These are phyloP conservation scores for Alternaria novae-zelandiae DNA, from an alignment of 2,329 filamentous ascomycete species.

Conservation along the genomic window DNA sequence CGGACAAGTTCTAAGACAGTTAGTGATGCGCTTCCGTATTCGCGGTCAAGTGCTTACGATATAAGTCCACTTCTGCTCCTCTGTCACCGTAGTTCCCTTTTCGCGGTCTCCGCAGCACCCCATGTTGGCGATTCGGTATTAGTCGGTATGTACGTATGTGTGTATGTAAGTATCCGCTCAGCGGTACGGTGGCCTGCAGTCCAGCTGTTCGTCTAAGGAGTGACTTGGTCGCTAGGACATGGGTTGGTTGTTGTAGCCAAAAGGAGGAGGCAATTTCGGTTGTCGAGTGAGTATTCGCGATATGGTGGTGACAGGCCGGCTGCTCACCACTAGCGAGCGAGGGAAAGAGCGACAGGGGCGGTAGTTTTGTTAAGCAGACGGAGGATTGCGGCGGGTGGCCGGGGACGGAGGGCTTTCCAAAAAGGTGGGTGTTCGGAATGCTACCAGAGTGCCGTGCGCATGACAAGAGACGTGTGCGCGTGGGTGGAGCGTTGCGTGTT, in stretches of 20 bases:
- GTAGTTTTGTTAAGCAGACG: slow-evolving; percentile 24
- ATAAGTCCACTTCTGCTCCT: slow-evolving; percentile 79
- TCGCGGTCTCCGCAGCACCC: slow-evolving; percentile 49
- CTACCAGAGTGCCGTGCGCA: slow-evolving; percentile 37
- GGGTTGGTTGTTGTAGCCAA: slow-evolving; percentile 11
- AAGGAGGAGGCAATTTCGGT: slow-evolving; percentile 1
- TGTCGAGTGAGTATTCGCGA: slow-evolving; percentile 20
- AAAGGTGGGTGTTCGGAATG: slow-evolving; percentile 20
- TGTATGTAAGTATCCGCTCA: slow-evolving; percentile 40
- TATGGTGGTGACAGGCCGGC: slow-evolving; percentile 47
- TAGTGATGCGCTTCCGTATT: slow-evolving; percentile 16
- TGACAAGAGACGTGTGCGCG: slow-evolving; percentile 27
- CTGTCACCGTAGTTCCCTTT: slow-evolving; percentile 48
- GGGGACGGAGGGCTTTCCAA: slow-evolving; percentile 12
- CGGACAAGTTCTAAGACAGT: slow-evolving; percentile 56
- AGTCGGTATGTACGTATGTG: slow-evolving; percentile 22
- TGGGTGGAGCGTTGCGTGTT: slow-evolving; percentile 38
- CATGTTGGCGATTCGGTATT: slow-evolving; percentile 41
- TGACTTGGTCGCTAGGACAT: slow-evolving; percentile 39
- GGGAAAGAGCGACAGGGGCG: slow-evolving; percentile 38
- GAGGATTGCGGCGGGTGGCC: slow-evolving; percentile 23
- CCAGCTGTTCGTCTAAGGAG: slow-evolving; percentile 47
- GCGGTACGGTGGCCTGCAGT: slow-evolving; percentile 41
- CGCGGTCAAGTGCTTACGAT: slow-evolving; percentile 67
- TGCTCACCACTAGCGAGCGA: slow-evolving; percentile 44